These are phyloP conservation scores for Rhododendron mucronatum DNA, from an alignment of 148 eudicot species.

Conservation along the genomic window DNA sequence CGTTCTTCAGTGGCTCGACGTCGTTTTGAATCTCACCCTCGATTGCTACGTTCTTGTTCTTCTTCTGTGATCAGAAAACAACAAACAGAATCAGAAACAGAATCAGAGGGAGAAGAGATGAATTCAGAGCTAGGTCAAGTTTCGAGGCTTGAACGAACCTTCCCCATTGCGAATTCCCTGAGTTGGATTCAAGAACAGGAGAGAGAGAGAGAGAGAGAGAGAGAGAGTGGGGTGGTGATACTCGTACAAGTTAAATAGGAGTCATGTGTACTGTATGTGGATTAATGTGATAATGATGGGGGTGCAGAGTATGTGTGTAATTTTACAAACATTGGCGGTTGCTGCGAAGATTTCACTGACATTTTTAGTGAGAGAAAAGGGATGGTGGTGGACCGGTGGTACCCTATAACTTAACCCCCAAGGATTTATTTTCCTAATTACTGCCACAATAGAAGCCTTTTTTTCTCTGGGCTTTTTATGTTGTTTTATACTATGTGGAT, in stretches of 20 bases:
- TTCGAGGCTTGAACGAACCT: not conserved
- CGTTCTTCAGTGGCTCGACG: not conserved
- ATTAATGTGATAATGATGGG: not conserved
- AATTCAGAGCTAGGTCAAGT: not conserved
- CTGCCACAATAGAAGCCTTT: not conserved
- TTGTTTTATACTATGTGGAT: too few relatives aligned
- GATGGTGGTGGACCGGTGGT: not conserved
- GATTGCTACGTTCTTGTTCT: not conserved
- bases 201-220: not conserved
- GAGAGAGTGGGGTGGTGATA: not conserved
- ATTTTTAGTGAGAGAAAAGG: not conserved
- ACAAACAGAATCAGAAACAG: not conserved
- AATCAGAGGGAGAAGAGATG: not conserved
- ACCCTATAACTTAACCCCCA: not conserved
- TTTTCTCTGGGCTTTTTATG: too few relatives aligned
- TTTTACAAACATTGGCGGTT: not conserved
- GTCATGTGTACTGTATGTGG: not conserved
- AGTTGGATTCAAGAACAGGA: not conserved
- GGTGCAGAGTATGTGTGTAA: not conserved
- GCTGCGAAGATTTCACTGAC: not conserved
- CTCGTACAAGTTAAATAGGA: not conserved
- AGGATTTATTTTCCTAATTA: not conserved
- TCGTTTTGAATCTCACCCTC: not conserved
- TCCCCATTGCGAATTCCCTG: not conserved
- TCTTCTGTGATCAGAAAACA: constrained; percentile 2